Evolutionary conservation across 1,139 yeast genomes (phyloP).

Genomic region (Geotrichum siamense): DNA sequence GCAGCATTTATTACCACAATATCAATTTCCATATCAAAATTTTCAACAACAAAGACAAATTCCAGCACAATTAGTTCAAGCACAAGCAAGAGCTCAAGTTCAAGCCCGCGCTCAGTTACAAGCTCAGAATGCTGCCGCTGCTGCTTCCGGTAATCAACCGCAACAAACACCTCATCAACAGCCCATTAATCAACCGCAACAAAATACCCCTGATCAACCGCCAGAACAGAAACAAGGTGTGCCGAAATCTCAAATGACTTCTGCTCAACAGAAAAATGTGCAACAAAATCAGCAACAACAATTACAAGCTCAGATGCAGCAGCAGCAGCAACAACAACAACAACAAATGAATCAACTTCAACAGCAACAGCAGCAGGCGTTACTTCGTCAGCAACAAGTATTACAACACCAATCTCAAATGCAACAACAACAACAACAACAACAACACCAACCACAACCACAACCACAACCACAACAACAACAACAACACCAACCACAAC

Average conservation of each 20-base stretch:
- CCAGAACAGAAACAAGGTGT: background rate
- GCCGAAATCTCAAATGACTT: background rate
- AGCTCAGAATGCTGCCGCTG: background rate
- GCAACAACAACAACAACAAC: background rate
- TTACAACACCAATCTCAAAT: background rate
- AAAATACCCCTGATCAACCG: background rate
- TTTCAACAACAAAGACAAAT: slow-evolving; percentile 17
- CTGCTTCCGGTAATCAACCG: background rate
- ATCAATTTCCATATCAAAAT: slow-evolving; percentile 21
- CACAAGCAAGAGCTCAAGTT: slow-evolving; percentile 16
- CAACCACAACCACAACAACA: background rate
- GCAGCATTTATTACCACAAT: slow-evolving; percentile 16
- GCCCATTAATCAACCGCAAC: background rate
- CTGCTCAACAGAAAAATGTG: background rate
- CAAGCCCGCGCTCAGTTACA: slow-evolving; percentile 10
- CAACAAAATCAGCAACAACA: background rate
- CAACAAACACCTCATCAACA: slow-evolving; percentile 3
- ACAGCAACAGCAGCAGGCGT: background rate
- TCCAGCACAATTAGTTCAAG: slow-evolving; percentile 5
- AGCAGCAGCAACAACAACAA: background rate
- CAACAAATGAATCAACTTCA: background rate
- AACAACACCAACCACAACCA: background rate
- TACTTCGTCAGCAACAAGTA: background rate
- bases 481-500: background rate
- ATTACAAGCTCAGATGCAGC: background rate